Conservation (phyloP, 345 rosid species). For the Boechera divaricarpa region DNA sequence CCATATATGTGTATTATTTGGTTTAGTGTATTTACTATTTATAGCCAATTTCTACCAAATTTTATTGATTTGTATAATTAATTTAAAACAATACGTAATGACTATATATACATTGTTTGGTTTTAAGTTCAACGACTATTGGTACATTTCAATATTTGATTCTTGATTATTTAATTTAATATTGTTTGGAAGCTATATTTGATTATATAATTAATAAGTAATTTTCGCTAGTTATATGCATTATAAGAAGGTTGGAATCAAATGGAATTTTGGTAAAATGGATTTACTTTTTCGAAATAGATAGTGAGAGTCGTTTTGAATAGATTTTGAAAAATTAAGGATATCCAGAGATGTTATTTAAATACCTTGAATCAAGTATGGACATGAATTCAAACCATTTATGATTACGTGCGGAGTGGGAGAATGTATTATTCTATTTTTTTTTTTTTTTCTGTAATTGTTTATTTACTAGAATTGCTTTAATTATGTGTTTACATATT, state of each 20-base stretch:
- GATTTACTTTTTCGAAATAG: background rate
- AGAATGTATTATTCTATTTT: slow-evolving; percentile 39
- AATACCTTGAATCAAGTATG: slow-evolving; percentile 18
- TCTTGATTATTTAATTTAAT: too few relatives aligned
- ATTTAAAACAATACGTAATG: background rate
- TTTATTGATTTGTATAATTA: background rate
- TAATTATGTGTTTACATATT: slow-evolving; percentile 45
- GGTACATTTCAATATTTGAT: background rate
- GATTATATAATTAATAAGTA: background rate
- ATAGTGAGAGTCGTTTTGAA: slow-evolving; percentile 20
- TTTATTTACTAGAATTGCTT: slow-evolving; percentile 36
- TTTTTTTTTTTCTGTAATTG: slow-evolving; percentile 19
- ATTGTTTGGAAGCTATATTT: too few relatives aligned
- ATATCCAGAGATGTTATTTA: slow-evolving; percentile 8
- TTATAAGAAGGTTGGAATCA: too few relatives aligned
- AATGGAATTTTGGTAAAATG: background rate
- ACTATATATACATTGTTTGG: background rate
- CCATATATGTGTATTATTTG: background rate
- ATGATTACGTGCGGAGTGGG: slow-evolving; percentile 50
- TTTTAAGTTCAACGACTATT: too few relatives aligned
- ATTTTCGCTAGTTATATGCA: background rate
- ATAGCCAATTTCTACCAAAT: background rate
- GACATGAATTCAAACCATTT: slow-evolving; percentile 43
- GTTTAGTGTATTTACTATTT: background rate
- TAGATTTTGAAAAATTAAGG: slow-evolving; percentile 14